A percentile compares a stretch with the other conserved stretches of the same genome.
Conservation (phyloP, 2,329 filamentous ascomycete species). For the Pseudogymnoascus sp. region DNA sequence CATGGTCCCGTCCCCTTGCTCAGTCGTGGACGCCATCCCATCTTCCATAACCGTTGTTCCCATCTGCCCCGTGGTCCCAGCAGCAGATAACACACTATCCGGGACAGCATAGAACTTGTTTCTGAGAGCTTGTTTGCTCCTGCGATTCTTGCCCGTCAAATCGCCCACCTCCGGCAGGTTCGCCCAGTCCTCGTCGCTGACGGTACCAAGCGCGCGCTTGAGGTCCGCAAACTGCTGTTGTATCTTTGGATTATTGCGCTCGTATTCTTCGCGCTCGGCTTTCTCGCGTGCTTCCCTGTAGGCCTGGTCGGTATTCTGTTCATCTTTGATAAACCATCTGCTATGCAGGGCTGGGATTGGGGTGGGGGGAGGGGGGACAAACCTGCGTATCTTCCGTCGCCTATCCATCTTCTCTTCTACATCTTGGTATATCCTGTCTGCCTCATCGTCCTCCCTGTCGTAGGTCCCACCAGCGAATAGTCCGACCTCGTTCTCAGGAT, state of each 20-base stretch:
- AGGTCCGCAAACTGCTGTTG: constrained; percentile 95
- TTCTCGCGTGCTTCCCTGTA: constrained; percentile 88
- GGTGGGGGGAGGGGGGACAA: constrained; percentile 39
- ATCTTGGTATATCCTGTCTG: constrained; percentile 88
- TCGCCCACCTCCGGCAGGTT: constrained; percentile 93
- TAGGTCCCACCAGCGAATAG: constrained; percentile 93
- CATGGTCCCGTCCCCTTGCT: constrained; percentile 71
- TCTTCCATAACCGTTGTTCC: constrained; percentile 85
- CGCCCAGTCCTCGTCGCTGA: constrained; percentile 94
- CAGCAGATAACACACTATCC: constrained; percentile 86
- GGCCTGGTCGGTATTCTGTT: constrained; percentile 69
- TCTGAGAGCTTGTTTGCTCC: constrained; percentile 71
- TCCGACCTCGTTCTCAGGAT: constrained; percentile 94
- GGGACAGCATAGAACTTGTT: constrained; percentile 93
- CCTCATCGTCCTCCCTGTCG: constrained; percentile 95
- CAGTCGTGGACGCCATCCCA: constrained; percentile 44
- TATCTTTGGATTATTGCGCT: constrained; percentile 95
- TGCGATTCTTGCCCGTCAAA: constrained; percentile 85
- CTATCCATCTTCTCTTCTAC: constrained; percentile 97
- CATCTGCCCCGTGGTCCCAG: constrained; percentile 69
- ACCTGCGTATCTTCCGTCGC: constrained; percentile 78
- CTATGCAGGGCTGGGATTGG: constrained; percentile 29
- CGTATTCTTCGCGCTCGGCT: constrained; percentile 87
- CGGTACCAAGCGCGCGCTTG: constrained; percentile 77
- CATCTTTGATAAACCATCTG: constrained; percentile 62